Percentiles rank a stretch among this genome's conserved stretches.
phyloP scores from a whole-genome alignment of 345 rosid genomes.

The Arabis alpina region DNA sequence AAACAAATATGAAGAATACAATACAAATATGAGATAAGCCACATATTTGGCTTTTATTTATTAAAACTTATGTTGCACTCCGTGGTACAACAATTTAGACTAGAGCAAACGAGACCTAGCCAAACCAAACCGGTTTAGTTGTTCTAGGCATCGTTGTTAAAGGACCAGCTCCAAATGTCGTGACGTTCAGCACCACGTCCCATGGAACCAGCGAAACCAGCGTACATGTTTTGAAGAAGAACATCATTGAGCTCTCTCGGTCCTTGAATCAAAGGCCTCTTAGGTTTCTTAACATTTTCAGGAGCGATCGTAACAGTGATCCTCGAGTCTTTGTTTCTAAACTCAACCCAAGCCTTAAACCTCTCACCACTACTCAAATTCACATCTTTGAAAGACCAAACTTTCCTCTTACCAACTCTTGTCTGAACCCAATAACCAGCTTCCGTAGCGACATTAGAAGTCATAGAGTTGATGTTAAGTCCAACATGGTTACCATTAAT shows the following conservation, averaged over 20 bases:
- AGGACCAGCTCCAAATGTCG: slow-evolving; percentile 43
- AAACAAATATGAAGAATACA: slow-evolving; percentile 17
- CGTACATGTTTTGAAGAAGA: slow-evolving; percentile 39
- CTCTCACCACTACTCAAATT: slow-evolving; percentile 41
- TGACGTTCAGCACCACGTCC: slow-evolving; percentile 44
- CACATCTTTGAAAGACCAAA: slow-evolving; percentile 42
- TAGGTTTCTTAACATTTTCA: slow-evolving; percentile 36
- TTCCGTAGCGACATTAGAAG: slow-evolving; percentile 32
- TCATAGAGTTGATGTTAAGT: slow-evolving; percentile 42
- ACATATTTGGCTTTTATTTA: slow-evolving; percentile 31
- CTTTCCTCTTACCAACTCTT: slow-evolving; percentile 32
- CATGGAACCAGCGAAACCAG: slow-evolving; percentile 44
- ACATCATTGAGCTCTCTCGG: slow-evolving; percentile 36
- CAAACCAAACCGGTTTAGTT: slow-evolving; percentile 10
- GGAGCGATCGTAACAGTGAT: slow-evolving; percentile 40
- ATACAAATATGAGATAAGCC: slow-evolving; percentile 10
- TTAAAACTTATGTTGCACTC: slow-evolving; percentile 15
- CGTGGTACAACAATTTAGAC: not conserved
- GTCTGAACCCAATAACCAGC: slow-evolving; percentile 46
- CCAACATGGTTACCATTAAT: slow-evolving; percentile 52
- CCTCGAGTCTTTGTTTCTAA: slow-evolving; percentile 29
- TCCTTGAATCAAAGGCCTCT: slow-evolving; percentile 41
- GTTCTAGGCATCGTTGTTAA: slow-evolving; percentile 34
- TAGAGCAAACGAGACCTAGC: not conserved
- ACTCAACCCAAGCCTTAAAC: slow-evolving; percentile 45